Percentiles rank a stretch among this genome's conserved stretches.
phyloP scores from a whole-genome alignment of 78 protist species.

The Isochrysis galbana region DNA sequence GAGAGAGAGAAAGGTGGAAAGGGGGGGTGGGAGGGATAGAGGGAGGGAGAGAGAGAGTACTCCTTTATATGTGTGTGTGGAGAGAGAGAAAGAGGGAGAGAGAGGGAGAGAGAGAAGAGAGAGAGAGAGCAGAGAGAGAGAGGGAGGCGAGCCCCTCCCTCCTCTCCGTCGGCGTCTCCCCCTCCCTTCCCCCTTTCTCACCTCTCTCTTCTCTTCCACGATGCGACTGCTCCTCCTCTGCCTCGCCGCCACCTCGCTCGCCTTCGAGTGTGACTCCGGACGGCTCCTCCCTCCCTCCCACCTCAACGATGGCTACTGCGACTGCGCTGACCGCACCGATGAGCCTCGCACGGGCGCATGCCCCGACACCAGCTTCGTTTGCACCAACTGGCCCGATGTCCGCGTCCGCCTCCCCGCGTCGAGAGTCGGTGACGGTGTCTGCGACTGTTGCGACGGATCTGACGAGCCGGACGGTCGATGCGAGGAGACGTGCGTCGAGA shows the following conservation, averaged over 20 bases:
- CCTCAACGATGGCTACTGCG: conserved; percentile 52
- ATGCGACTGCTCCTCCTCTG: neutral
- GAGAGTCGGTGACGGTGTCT: conserved; percentile 19
- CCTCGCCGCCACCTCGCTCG: neutral
- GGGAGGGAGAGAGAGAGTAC: too few relatives aligned
- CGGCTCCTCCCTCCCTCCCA: neutral
- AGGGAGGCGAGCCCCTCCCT: too few relatives aligned
- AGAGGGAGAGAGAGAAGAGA: too few relatives aligned
- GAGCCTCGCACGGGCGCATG: conserved; percentile 55
- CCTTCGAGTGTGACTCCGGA: neutral
- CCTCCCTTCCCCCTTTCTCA: too few relatives aligned
- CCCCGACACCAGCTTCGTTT: neutral
- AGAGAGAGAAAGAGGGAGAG: too few relatives aligned
- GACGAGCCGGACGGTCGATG: conserved; percentile 20
- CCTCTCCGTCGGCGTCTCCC: too few relatives aligned
- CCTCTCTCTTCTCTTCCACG: too few relatives aligned
- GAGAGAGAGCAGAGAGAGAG: too few relatives aligned
- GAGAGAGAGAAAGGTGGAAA: too few relatives aligned
- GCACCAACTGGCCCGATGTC: conserved; percentile 1
- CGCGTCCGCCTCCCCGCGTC: neutral
- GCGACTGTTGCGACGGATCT: conserved; percentile 44
- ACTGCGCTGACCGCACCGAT: conserved; percentile 49
- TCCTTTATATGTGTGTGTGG: too few relatives aligned
- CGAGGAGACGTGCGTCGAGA: neutral
- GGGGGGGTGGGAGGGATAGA: too few relatives aligned